Base-by-base conservation (phyloP, 345 rosid species). In the Eucalyptus lansdowneana region DNA sequence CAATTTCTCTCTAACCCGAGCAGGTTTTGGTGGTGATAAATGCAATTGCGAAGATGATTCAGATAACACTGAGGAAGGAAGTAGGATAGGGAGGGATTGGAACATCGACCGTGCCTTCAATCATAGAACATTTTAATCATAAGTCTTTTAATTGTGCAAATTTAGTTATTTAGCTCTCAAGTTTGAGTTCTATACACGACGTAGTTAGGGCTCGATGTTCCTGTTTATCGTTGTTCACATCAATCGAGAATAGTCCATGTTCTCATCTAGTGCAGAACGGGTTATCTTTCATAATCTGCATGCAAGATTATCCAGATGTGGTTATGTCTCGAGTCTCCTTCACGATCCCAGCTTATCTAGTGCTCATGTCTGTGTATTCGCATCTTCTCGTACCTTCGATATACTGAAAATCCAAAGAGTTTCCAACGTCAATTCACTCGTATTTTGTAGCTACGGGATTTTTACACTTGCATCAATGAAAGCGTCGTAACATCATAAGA, bases 91-190 rank as follows among this genome's bases (percentile, higher is more conserved):
- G 88, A 50, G 90, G 90, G 19, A 27, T 45, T 9, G 90, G 90
- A 42, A 92, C 89, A 87, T 91, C 86, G 2, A 89, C 89, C 10
- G 88, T 90, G 62, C 91, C 91, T 89, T 89, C 90, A 29, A 89
- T 40, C 90, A 89, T 89, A 91, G 72, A 22, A 93, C 92, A 81
- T 89, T 93, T 62, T 7, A 19, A 53, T 19, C 24, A 53, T 53
- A 53, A 53, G 19, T 19, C 24, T 53, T 53, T 19, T 53, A 19
- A 19, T 53, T 19, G 5, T 53, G 24, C 24, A 0, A 53, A 53
- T 53, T 53, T 53, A 53, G 2, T 53, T 53, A 53, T 53, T 53
- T 53, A 53, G 2, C 58, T 53, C 65, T 58, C n/a, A 58, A 25
- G 7, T 58, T 58, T 58, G 65, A 58, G 65, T 58, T 58, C n/a